Conservation (phyloP, 106 monocot genomes). For the Acanthochlamys bracteata region DNA sequence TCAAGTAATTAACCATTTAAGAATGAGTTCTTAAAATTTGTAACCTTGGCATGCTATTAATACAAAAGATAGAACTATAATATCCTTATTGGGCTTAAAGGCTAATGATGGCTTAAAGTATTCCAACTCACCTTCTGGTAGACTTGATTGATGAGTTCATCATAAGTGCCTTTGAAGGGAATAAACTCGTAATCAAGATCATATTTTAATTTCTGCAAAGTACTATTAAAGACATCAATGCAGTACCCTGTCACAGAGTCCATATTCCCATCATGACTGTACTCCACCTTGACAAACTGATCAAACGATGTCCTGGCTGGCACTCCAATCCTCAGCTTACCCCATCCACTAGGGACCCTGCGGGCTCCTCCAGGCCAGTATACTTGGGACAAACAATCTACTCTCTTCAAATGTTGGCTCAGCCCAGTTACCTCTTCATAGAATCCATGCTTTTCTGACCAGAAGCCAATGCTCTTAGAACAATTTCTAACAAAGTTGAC, state of each 20-base stretch:
- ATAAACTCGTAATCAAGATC: slow-evolving; percentile 2
- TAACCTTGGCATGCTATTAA: too few relatives aligned
- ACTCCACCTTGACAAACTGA: slow-evolving; percentile 17
- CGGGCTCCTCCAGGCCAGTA: not conserved
- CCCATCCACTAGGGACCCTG: not conserved
- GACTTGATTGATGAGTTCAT: slow-evolving; percentile 4
- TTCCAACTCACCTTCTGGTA: slow-evolving; percentile 1
- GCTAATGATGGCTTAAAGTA: too few relatives aligned
- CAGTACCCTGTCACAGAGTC: slow-evolving; percentile 6
- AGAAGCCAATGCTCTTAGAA: not conserved
- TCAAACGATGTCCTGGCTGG: slow-evolving; percentile 4
- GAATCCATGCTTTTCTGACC: not conserved
- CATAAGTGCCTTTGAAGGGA: slow-evolving; percentile 11
- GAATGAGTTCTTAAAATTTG: too few relatives aligned
- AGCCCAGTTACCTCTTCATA: not conserved
- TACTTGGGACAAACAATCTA: not conserved
- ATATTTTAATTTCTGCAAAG: not conserved
- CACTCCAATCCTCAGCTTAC: slow-evolving; percentile 7
- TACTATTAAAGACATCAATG: slow-evolving; percentile 8
- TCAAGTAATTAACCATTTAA: too few relatives aligned
- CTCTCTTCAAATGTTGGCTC: not conserved
- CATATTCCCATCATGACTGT: not conserved
- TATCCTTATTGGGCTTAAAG: too few relatives aligned
- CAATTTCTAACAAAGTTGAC: not conserved
- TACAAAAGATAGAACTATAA: too few relatives aligned